Evolutionary conservation across 345 rosid genomes (phyloP), one percentile per base, ranked within the genome.

Genomic region (Lepidium sativum): DNA sequence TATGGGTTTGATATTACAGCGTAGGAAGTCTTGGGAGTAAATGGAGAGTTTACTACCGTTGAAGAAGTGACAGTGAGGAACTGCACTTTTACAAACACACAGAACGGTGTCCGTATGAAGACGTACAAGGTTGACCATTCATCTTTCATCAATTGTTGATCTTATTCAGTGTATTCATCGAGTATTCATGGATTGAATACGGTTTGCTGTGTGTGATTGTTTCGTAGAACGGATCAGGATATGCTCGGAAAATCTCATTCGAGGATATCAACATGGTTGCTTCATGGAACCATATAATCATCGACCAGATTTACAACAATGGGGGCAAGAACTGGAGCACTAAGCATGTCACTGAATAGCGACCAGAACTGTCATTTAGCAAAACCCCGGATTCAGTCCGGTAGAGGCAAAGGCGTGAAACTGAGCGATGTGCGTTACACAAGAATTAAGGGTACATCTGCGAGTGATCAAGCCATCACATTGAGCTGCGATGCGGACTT

Each of bases 61-160:
- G 81, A 78, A 52, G 74, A 66, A 21, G 78, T 80, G 5, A 53
- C 21, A 5, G 80, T 78, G 10, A 48, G n/a, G 61, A 73, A 78
- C 34, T 69, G 80, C 33, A 70, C 47, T 25, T 35, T 78, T 27
- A 53, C 18, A 2, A 54, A 65, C 34, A 72, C 82, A 4, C 31
- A 13, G 16, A 78, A 75, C 33, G 84, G 80, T 38, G 81, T 56
- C 21, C 60, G 80, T 15, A 78, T 80, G 61, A 75, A 78, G 72
- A 75, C 82, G 48, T 79, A 50, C 25, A 47, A 56, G 77, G 85
- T 79, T 50, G n/a, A 25, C 48, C 23, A 33, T 41, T 33, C 37
- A 32, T 50, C 10, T 54, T n/a, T 49, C n/a, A n/a, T n/a, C n/a
- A 34, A 11, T 9, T 14, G 3, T 13, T 20, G 16, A 37, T 50